Evolutionary conservation across 1,139 yeast species (phyloP).

Genomic region (Geotrichum histeridarum): DNA sequence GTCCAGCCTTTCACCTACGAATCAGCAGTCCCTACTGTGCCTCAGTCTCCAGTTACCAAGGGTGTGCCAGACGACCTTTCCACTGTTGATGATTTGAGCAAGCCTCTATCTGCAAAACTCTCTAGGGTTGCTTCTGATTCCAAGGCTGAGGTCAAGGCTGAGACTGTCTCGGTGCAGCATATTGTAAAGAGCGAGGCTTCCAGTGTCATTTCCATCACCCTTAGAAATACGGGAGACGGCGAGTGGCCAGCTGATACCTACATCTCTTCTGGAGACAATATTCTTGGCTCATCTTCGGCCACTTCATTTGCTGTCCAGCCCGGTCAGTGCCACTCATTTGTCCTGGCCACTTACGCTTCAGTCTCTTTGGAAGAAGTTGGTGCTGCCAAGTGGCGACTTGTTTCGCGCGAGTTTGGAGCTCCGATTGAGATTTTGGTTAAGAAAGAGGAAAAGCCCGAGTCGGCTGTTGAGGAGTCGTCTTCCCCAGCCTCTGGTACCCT

Average conservation of each 20-base stretch:
- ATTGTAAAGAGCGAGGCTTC: background rate
- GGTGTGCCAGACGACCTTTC: too few relatives aligned
- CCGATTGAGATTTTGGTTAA: slow-evolving; percentile 14
- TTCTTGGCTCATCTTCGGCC: background rate
- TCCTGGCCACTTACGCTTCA: background rate
- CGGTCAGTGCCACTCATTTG: slow-evolving; percentile 11
- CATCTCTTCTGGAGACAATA: background rate
- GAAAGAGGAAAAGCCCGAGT: slow-evolving; percentile 7
- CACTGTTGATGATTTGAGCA: background rate
- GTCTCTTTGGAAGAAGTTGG: background rate
- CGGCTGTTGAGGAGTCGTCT: background rate
- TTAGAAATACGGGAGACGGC: background rate
- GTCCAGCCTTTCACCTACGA: too few relatives aligned
- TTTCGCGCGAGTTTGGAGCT: slow-evolving; percentile 16
- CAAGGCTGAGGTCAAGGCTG: background rate
- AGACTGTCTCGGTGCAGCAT: background rate
- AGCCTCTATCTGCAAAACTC: background rate
- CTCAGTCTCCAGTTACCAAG: too few relatives aligned
- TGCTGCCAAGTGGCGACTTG: slow-evolving; percentile 16
- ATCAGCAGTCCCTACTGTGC: too few relatives aligned
- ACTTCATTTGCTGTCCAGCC: slow-evolving; percentile 1
- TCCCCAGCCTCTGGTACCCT: slow-evolving; percentile 7
- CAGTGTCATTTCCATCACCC: background rate
- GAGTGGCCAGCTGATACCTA: slow-evolving; percentile 12
- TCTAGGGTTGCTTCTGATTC: background rate